Evolutionary conservation across 441 rosid species (phyloP).

Genomic region (Mallotus repandus): DNA sequence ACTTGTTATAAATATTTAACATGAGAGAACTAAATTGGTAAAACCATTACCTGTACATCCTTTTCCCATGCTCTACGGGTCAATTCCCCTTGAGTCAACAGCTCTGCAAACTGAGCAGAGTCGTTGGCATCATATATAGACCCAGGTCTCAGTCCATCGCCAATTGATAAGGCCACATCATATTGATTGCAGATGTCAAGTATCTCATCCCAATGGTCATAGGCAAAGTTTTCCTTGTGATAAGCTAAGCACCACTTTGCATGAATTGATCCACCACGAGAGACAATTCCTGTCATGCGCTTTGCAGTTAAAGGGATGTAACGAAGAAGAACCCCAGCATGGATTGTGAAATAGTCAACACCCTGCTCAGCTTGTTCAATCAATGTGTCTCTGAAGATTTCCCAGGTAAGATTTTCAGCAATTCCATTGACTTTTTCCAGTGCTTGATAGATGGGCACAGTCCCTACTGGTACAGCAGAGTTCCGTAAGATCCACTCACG

Average conservation of each 20-base stretch:
- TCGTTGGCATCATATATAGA: conserved; percentile 97
- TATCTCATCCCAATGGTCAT: conserved; percentile 98
- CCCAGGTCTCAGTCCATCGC: conserved; percentile 96
- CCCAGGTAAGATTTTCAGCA: conserved; percentile 95
- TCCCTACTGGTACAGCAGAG: conserved; percentile 95
- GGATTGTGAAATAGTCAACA: conserved; percentile 94
- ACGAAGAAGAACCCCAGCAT: conserved; percentile 85
- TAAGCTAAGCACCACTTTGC: conserved; percentile 97
- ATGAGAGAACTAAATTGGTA: background rate
- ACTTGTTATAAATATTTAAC: background rate
- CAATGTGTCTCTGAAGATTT: conserved; percentile 82
- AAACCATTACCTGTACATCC: conserved; percentile 84
- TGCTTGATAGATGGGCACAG: conserved; percentile 93
- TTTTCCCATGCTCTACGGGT: conserved; percentile 97
- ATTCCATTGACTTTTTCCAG: conserved; percentile 93
- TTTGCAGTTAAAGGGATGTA: conserved; percentile 92
- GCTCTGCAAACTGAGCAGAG: conserved; percentile 97
- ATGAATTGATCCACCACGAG: conserved; percentile 95
- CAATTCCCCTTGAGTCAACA: conserved; percentile 93
- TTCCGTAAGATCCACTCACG: conserved; percentile 94
- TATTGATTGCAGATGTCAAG: conserved; percentile 93
- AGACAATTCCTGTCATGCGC: conserved; percentile 96
- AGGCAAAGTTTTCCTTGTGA: conserved; percentile 95
- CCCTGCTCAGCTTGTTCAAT: conserved; percentile 99
- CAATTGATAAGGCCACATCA: conserved; percentile 92